Conservation (phyloP, 768 basidiomycete genomes). For the Psilocybe tampanensis region DNA sequence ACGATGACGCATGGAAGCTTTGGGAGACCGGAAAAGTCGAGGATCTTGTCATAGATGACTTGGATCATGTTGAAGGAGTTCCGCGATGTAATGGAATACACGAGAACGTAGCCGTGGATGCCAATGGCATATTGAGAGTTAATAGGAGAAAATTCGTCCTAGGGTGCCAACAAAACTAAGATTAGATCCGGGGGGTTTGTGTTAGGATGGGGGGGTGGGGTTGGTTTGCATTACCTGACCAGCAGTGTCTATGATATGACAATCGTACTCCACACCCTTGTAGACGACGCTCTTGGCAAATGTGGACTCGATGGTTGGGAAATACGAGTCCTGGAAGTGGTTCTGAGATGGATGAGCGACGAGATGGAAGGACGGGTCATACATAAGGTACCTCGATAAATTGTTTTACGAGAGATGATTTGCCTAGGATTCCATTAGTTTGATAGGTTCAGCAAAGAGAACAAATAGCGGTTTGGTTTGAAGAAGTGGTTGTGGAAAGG, state of each 20-base stretch:
- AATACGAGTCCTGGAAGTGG: conserved; percentile 90
- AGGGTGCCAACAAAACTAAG: background rate
- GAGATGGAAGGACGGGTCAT: background rate
- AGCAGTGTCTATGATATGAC: conserved; percentile 97
- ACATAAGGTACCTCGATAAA: conserved; percentile 67
- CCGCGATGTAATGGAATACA: conserved; percentile 89
- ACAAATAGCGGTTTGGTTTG: too few relatives aligned
- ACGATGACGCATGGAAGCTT: conserved; percentile 94
- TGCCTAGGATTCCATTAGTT: conserved; percentile 57
- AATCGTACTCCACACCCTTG: conserved; percentile 91
- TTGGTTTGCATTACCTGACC: conserved; percentile 73
- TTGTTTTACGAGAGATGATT: conserved; percentile 93
- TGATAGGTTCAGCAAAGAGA: background rate
- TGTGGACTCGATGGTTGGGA: conserved; percentile 92
- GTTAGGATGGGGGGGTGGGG: background rate
- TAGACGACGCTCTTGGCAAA: conserved; percentile 84
- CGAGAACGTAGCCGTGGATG: conserved; percentile 95
- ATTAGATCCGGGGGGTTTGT: too few relatives aligned
- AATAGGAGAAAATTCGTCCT: conserved; percentile 95
- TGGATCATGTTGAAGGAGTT: conserved; percentile 95
- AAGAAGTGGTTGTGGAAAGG: background rate
- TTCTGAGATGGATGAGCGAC: conserved; percentile 38
- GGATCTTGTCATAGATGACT: conserved; percentile 94
- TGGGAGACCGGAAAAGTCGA: conserved; percentile 85
- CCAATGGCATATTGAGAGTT: conserved; percentile 95